Conservation (phyloP, 441 rosid species). For the Cnidoscolus chayamansa region DNA sequence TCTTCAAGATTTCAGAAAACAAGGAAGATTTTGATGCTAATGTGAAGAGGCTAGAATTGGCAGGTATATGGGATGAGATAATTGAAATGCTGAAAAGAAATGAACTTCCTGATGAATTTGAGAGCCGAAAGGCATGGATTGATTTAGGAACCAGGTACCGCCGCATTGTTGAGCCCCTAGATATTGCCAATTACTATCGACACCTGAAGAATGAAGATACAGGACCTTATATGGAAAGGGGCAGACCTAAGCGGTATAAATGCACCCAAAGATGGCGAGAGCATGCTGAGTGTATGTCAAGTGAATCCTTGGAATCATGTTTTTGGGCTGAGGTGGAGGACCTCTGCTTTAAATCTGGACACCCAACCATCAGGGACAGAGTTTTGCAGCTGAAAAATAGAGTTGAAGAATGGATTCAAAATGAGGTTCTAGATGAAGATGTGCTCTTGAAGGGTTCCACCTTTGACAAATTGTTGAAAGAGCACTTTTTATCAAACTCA, state of each 20-base stretch:
- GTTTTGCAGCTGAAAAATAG: conserved; percentile 27
- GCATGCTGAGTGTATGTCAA: conserved; percentile 28
- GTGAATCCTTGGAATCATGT: conserved; percentile 35
- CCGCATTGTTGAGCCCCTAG: conserved; percentile 65
- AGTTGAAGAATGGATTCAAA: conserved; percentile 36
- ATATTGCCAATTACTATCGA: conserved; percentile 72
- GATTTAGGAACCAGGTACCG: conserved; percentile 49
- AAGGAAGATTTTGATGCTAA: conserved; percentile 63
- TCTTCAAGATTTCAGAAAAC: conserved; percentile 46
- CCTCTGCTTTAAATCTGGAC: conserved; percentile 26
- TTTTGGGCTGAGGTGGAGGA: conserved; percentile 87
- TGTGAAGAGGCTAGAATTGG: conserved; percentile 61
- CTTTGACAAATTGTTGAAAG: conserved; percentile 51
- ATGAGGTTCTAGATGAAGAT: conserved; percentile 30
- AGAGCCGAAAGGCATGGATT: conserved; percentile 38
- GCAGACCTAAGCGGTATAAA: conserved; percentile 72
- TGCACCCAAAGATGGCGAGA: conserved; percentile 64
- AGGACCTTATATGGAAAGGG: conserved; percentile 54
- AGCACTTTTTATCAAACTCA: conserved; percentile 28
- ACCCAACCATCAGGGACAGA: conserved; percentile 16
- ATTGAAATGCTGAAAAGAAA: conserved; percentile 55
- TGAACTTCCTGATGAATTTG: conserved; percentile 67
- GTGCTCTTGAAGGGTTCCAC: conserved; percentile 49
- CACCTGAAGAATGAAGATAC: conserved; percentile 72
- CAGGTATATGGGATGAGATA: conserved; percentile 62